Evolutionary conservation across 257 asterid genomes (phyloP).

Genomic region (Cordia subcordata): DNA sequence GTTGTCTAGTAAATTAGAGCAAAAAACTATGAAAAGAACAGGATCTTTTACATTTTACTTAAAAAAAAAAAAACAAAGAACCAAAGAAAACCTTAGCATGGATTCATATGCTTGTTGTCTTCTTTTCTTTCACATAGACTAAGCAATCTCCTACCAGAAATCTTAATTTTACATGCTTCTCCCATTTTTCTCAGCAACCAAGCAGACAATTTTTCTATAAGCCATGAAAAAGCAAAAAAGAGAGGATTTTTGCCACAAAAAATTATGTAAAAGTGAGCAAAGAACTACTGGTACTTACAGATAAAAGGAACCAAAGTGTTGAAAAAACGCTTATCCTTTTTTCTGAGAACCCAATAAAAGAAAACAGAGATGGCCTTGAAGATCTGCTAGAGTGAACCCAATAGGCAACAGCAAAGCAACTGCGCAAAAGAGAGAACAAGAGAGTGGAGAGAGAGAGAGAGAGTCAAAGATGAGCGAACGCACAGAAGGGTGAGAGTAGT

Average conservation of each 20-base stretch:
- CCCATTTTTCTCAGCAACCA: background rate
- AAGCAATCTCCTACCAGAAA: background rate
- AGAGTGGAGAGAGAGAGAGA: slow-evolving; percentile 8
- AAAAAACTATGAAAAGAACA: too few relatives aligned
- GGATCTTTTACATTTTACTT: too few relatives aligned
- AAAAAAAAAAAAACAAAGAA: too few relatives aligned
- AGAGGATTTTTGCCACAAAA: background rate
- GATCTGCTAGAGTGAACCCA: background rate
- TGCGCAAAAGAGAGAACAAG: slow-evolving; percentile 7
- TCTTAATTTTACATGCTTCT: too few relatives aligned
- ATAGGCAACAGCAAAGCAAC: slow-evolving; percentile 1
- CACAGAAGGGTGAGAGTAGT: slow-evolving; percentile 30
- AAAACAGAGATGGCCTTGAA: background rate
- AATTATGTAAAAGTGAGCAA: too few relatives aligned
- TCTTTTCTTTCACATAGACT: background rate
- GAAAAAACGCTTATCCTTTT: too few relatives aligned
- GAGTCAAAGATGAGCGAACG: slow-evolving; percentile 31
- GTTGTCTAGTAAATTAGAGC: too few relatives aligned
- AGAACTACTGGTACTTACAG: background rate
- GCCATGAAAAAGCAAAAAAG: background rate
- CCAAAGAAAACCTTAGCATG: too few relatives aligned
- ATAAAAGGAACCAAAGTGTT: background rate
- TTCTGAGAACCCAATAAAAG: too few relatives aligned
- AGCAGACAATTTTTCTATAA: background rate
- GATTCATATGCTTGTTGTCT: too few relatives aligned